Base-by-base conservation (phyloP, 192 early-diverging fungal genomes). In the Backusella mclennaniae region DNA sequence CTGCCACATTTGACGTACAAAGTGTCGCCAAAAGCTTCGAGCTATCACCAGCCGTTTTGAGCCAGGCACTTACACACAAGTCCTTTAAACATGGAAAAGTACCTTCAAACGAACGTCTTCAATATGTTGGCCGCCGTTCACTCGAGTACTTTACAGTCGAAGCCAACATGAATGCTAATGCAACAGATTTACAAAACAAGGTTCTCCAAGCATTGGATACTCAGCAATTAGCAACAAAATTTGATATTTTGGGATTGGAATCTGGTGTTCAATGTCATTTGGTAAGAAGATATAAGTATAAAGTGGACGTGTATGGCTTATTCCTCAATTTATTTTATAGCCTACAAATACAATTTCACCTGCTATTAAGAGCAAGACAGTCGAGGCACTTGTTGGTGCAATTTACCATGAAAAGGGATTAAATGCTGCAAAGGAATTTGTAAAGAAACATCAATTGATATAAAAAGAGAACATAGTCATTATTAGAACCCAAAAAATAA, bases 331-430 rank as follows among this genome's bases (percentile, higher is more conserved):
- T 66, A 35, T 75, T 41, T 46, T 38, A 0, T 76, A 68, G 11
- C 68, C 49, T 39, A 31, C 26, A 67, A 49, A 75, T 42, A 72
- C 66, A 44, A 35, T 74, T 63, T 42, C 76, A 23, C 21, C 19
- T 33, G 1, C 63, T 44, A 75, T 85, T 3, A 77, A 83, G 75
- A 74, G 79, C 31, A 79, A 82, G n/a, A 82, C 83, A 11, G 71
- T 86, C 73, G 76, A 82, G 69, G 85, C 85, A 7, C 77, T 86
- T 71, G 78, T 86, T 17, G 85, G 85, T 67, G 85, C 85, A 79
- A 77, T 86, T 12, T 86, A 86, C 69, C 85, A 86, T 38, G 85
- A 86, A 67, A 77, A 82, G 76, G 85, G 79, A 79, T 78, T 82
- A 41, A 79, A 85, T 76, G 83, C 78, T 68, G 83, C 83, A 74